Base-by-base conservation (phyloP, 371 early-diverging fungal genomes). In the Mucor piriformis region DNA sequence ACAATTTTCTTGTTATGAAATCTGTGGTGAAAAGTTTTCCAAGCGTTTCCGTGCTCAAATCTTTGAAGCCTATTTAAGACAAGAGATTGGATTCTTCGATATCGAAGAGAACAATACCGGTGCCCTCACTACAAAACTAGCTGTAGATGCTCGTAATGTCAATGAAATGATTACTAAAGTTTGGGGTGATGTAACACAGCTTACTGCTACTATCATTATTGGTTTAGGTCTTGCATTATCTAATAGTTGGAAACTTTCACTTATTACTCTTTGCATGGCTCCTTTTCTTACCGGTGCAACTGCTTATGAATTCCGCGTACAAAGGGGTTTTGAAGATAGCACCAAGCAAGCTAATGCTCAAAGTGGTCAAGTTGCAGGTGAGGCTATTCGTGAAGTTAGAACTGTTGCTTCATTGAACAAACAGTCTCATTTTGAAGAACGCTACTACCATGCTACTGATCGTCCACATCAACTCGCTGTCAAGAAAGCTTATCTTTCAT, bases 51-150 rank as follows among this genome's bases (percentile, higher is more conserved):
- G 92, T 12, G 64, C 69, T 18, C 33, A 56, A 50, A 51, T 81
- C 0, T 90, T 91, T 67, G 60, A 66, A 6, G 69, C 84, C 6
- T 76, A 88, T 44, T 57, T 89, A 47, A 63, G 75, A n/a, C 95
- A 95, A 71, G 93, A 95, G 47, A 85, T 93, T 54, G 88, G 76
- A 2, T 96, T 84, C 70, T 96, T 92, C 74, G 96, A 96, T 73
- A 67, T 79, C 18, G 87, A 88, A 43, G 79, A 81, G 43, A 86
- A 95, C 70, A 82, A 81, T 24, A 83, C 87, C 4, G 95, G 97
- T 33, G 88, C 87, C 12, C 69, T 96, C 33, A 85, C 92, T 1
- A 74, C 93, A 11, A 82, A 86, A 34, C 79, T 96, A 23, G 85
- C 94, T 10, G 83, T 87, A 11, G 95, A 95, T 67, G 92, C 95